Percentiles rank a stretch among this genome's conserved stretches.
Evolutionary conservation across 208 protist species (phyloP).

Genomic region (Endotrypanum monterogeii): DNA sequence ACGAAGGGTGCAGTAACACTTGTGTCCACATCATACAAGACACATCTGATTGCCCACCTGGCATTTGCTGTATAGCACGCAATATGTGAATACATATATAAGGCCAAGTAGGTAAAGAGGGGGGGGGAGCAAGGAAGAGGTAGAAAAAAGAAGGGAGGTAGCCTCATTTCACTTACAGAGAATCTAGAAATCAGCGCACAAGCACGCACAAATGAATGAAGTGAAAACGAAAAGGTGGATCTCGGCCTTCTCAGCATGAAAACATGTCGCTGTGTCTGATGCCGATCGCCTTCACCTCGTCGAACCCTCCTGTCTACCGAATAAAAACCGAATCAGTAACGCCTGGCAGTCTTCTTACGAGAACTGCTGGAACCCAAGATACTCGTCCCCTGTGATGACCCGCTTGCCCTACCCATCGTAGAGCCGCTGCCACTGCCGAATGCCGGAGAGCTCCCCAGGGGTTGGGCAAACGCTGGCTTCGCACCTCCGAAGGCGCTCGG

Average conservation of each 20-base stretch:
- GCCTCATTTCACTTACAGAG: no score
- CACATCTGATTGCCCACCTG: no score
- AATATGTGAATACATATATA: background rate
- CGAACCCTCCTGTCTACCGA: background rate
- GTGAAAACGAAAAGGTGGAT: no score
- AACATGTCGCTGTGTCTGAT: no score
- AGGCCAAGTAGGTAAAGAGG: background rate
- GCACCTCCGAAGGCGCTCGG: constrained; percentile 16
- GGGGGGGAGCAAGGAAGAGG: background rate
- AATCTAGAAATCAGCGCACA: background rate
- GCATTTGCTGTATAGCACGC: background rate
- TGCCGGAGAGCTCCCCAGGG: background rate
- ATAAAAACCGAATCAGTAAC: background rate
- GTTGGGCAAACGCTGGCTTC: constrained; percentile 4
- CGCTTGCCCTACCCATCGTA: background rate
- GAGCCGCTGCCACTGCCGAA: background rate
- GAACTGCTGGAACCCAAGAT: constrained; percentile 4
- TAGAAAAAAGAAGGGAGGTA: no score
- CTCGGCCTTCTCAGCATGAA: no score
- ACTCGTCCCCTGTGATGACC: constrained; percentile 1
- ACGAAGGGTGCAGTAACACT: no score
- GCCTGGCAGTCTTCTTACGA: constrained; percentile 3
- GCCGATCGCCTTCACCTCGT: no score
- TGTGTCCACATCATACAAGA: no score
- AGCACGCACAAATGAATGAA: background rate